Conservation (phyloP, 345 rosid genomes). For the Syzygium grande region DNA sequence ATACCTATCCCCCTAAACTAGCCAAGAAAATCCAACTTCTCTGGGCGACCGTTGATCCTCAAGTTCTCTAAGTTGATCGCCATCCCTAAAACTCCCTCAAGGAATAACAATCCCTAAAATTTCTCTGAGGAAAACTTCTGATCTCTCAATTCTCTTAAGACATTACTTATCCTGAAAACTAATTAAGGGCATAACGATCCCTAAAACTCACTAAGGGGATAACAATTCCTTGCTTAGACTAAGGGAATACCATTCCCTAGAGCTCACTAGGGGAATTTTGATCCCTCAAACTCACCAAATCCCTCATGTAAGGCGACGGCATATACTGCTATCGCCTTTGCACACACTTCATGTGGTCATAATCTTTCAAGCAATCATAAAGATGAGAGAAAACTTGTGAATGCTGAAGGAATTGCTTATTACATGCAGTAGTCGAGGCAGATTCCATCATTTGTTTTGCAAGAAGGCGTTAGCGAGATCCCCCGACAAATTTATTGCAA, state of each 20-base stretch:
- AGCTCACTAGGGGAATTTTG: not conserved
- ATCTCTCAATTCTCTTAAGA: not conserved
- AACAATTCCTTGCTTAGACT: not conserved
- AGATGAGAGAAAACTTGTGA: not conserved
- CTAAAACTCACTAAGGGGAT: not conserved
- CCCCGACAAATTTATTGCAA: not conserved
- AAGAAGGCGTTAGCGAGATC: no score
- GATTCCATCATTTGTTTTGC: not conserved
- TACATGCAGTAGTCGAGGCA: not conserved
- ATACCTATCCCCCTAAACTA: not conserved
- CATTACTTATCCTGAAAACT: not conserved
- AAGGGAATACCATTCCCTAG: not conserved
- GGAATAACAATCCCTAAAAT: not conserved
- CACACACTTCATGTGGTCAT: not conserved
- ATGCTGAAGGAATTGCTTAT: not conserved
- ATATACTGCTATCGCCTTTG: not conserved
- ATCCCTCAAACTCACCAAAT: not conserved
- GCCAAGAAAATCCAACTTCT: not conserved
- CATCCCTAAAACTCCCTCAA: not conserved
- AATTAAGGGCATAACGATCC: not conserved
- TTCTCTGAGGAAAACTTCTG: fast-evolving
- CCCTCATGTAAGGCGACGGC: not conserved
- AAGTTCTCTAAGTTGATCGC: not conserved
- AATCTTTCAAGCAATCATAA: not conserved
- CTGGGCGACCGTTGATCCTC: not conserved